Evolutionary conservation across 371 early-diverging fungal genomes (phyloP).

Genomic region (Basidiobolus meristosporus): DNA sequence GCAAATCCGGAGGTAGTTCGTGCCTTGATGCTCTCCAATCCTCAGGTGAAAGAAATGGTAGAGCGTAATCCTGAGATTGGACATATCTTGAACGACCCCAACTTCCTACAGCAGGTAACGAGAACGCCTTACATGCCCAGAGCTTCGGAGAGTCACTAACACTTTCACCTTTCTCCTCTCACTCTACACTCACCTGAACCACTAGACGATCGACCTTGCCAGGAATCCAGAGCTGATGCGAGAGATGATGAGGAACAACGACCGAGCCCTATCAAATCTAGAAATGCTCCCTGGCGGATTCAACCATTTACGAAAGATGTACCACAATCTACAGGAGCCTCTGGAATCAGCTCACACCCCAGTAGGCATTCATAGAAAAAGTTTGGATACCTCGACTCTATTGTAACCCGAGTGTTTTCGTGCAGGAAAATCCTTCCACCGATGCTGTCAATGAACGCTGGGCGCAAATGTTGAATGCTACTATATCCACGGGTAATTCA

Average conservation of each 20-base stretch:
- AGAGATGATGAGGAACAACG: conserved; percentile 67
- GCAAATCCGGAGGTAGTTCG: conserved; percentile 47
- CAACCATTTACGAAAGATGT: conserved; percentile 62
- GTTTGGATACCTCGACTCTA: background rate
- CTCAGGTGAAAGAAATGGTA: conserved; percentile 35
- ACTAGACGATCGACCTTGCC: conserved; percentile 7
- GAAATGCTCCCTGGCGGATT: conserved; percentile 74
- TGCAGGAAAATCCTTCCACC: conserved; percentile 15
- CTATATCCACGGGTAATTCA: no score
- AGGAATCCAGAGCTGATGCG: conserved; percentile 64
- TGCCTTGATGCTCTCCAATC: conserved; percentile 50
- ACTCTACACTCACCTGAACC: conserved; percentile 2
- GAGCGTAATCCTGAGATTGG: conserved; percentile 66
- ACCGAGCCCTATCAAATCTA: conserved; percentile 69
- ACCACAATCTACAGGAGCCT: conserved; percentile 52
- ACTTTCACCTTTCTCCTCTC: background rate
- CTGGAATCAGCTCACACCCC: conserved; percentile 24
- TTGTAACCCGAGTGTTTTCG: conserved; percentile 3
- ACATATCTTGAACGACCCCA: conserved; percentile 55
- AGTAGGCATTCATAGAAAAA: conserved; percentile 2
- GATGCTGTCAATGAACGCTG: conserved; percentile 37
- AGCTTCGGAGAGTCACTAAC: background rate
- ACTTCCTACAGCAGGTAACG: conserved; percentile 40
- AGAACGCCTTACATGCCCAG: background rate
- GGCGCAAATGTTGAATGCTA: no score